Conservation (phyloP, 306 rosid genomes). For the Castanospermum australe region DNA sequence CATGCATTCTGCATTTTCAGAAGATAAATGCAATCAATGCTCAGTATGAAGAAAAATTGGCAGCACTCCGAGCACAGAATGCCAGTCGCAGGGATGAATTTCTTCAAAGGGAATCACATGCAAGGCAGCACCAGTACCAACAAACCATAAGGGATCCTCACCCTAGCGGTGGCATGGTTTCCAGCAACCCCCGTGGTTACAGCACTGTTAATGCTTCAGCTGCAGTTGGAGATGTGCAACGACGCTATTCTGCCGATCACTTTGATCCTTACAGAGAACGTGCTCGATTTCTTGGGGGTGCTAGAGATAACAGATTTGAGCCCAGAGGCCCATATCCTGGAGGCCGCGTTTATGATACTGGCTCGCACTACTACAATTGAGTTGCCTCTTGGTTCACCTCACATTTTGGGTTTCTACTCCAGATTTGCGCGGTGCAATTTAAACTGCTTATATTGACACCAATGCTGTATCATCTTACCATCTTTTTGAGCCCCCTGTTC, state of each 20-base stretch:
- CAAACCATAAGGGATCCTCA: slow-evolving; percentile 54
- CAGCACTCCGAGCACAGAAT: slow-evolving; percentile 67
- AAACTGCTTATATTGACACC: not conserved
- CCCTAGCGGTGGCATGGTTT: slow-evolving; percentile 51
- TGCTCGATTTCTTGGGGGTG: slow-evolving; percentile 76
- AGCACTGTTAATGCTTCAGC: slow-evolving; percentile 44
- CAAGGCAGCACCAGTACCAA: slow-evolving; percentile 77
- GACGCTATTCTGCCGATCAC: slow-evolving; percentile 56
- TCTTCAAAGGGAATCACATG: slow-evolving; percentile 69
- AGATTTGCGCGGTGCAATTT: not conserved
- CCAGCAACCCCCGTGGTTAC: slow-evolving; percentile 56
- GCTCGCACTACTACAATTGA: slow-evolving; percentile 68
- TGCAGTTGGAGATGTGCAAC: slow-evolving; percentile 46
- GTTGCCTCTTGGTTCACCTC: slow-evolving; percentile 10
- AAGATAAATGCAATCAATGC: slow-evolving; percentile 72
- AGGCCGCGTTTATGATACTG: slow-evolving; percentile 82
- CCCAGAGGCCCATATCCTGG: slow-evolving; percentile 74
- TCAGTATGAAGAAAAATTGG: slow-evolving; percentile 80
- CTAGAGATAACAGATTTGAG: slow-evolving; percentile 61
- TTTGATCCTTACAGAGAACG: slow-evolving; percentile 73
- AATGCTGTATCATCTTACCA: not conserved
- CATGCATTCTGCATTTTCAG: slow-evolving; percentile 42
- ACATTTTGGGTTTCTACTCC: not conserved
- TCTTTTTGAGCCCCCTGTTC: not conserved
- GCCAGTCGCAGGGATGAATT: slow-evolving; percentile 68